These are phyloP conservation scores for Pneumocystis sp. DNA, from an alignment of 1,139 yeast genomes.

Conservation along the genomic window DNA sequence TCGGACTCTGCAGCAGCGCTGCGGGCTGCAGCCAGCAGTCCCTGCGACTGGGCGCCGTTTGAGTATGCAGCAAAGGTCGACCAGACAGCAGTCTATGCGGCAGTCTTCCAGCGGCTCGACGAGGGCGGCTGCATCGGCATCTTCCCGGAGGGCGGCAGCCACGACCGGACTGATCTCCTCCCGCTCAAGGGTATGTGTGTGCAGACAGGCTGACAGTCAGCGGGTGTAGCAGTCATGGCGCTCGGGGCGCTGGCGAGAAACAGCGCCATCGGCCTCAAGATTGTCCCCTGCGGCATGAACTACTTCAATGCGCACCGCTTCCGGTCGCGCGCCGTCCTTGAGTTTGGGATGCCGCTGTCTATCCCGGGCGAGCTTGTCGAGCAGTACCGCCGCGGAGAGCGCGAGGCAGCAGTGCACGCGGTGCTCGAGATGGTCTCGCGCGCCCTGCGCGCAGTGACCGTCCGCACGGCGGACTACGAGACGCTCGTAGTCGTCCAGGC, in stretches of 20 bases:
- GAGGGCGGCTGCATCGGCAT: constrained; percentile 80
- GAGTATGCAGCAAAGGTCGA: constrained; percentile 72
- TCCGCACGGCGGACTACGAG: constrained; percentile 82
- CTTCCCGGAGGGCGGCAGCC: constrained; percentile 96
- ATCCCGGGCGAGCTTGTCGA: constrained; percentile 49
- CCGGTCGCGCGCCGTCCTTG: constrained; percentile 85
- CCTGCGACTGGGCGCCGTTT: constrained; percentile 24
- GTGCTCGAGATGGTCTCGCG: constrained; percentile 56
- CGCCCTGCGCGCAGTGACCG: constrained; percentile 77
- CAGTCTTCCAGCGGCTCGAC: constrained; percentile 68
- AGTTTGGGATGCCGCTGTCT: constrained; percentile 79
- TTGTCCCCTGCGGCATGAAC: constrained; percentile 94
- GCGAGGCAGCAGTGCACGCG: constrained; percentile 54
- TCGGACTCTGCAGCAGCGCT: constrained; percentile 63
- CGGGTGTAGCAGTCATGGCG: constrained; percentile 98
- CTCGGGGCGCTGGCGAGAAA: constrained; percentile 66
- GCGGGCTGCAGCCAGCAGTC: no score
- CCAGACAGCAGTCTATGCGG: constrained; percentile 65
- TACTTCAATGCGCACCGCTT: constrained; percentile 92
- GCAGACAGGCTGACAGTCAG: constrained; percentile 36
- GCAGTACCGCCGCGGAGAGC: constrained; percentile 40
- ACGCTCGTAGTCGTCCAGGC: constrained; percentile 83
- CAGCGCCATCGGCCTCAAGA: constrained; percentile 59
- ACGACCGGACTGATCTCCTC: constrained; percentile 76
- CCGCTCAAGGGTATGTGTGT: constrained; percentile 43